These are phyloP conservation scores for Digitaria exilis DNA, from an alignment of 202 grass and related monocot species.

Conservation along the genomic window DNA sequence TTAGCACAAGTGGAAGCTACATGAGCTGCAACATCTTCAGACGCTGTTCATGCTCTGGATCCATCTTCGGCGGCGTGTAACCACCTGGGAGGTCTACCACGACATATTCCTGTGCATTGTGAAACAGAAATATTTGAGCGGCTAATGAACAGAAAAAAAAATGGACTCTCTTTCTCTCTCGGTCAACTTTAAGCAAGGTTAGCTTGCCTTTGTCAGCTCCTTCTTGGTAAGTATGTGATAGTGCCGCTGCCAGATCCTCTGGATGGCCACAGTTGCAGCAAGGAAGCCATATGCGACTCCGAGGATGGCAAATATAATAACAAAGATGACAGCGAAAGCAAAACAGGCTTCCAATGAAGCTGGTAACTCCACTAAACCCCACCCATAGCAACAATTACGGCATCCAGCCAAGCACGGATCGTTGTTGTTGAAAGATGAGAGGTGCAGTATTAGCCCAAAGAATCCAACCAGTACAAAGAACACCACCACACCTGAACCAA, in stretches of 20 bases:
- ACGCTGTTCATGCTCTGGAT: slow-evolving; percentile 63
- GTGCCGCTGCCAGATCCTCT: slow-evolving; percentile 80
- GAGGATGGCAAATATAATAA: slow-evolving; percentile 69
- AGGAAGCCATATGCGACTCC: slow-evolving; percentile 74
- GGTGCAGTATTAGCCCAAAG: slow-evolving; percentile 68
- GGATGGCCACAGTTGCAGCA: slow-evolving; percentile 66
- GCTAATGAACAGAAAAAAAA: not conserved
- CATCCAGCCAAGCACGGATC: slow-evolving; percentile 68
- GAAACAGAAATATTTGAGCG: not conserved
- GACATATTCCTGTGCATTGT: slow-evolving; percentile 54
- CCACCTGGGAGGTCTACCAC: slow-evolving; percentile 60
- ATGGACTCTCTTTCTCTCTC: not conserved
- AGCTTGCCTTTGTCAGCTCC: slow-evolving; percentile 71
- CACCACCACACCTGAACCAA: slow-evolving; percentile 63
- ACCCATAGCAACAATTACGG: slow-evolving; percentile 66
- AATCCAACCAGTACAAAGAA: slow-evolving; percentile 81
- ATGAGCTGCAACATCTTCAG: slow-evolving; percentile 68
- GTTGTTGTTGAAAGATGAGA: slow-evolving; percentile 53
- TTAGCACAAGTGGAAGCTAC: slow-evolving; percentile 36
- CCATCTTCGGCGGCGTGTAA: slow-evolving; percentile 63
- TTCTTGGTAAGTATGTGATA: slow-evolving; percentile 79
- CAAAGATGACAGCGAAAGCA: slow-evolving; percentile 70
- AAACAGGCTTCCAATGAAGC: slow-evolving; percentile 78
- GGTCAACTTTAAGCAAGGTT: not conserved
- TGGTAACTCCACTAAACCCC: slow-evolving; percentile 64